Percentiles rank a stretch among this genome's conserved stretches.
Evolutionary conservation across 169 alveolate genomes (phyloP).

Genomic region (Babesia microti): DNA sequence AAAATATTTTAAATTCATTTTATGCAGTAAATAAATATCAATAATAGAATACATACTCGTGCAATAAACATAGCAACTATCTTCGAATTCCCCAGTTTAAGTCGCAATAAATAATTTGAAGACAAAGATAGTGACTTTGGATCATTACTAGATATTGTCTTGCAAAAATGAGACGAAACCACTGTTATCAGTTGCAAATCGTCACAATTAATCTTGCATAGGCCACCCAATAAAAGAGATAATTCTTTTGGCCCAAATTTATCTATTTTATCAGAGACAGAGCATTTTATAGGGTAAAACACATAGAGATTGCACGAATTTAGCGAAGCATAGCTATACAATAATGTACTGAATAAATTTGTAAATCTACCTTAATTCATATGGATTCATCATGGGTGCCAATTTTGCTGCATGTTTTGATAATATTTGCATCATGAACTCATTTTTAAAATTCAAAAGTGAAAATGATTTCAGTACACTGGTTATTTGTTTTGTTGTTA

Average conservation of each 20-base stretch:
- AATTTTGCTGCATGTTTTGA: slow-evolving; percentile 19
- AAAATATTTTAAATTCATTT: too few species aligned
- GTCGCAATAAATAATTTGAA: slow-evolving; percentile 16
- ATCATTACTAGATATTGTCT: slow-evolving; percentile 7
- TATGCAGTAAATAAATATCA: too few species aligned
- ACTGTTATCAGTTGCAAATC: slow-evolving; percentile 15
- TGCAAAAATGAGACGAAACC: slow-evolving; percentile 36
- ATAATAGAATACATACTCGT: too few species aligned
- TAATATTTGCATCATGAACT: slow-evolving; percentile 32
- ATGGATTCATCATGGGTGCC: slow-evolving; percentile 13
- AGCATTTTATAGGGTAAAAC: slow-evolving; percentile 8
- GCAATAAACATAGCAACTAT: too few species aligned
- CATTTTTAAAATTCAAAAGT: slow-evolving; percentile 20
- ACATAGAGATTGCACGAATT: slow-evolving; percentile 31
- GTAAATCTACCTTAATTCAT: slow-evolving; percentile 15
- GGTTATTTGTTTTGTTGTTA: slow-evolving; percentile 10
- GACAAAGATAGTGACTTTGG: slow-evolving; percentile 7
- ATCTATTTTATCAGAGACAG: slow-evolving; percentile 4
- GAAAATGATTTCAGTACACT: slow-evolving; percentile 20
- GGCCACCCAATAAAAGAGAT: slow-evolving; percentile 10
- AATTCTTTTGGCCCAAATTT: slow-evolving; percentile 20
- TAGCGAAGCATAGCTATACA: slow-evolving; percentile 27
- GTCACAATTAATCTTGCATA: slow-evolving; percentile 12
- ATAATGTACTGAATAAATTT: too few species aligned
- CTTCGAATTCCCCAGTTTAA: slow-evolving; percentile 29